Base-by-base conservation (phyloP, 306 rosid species). In the Acmispon strigosus region DNA sequence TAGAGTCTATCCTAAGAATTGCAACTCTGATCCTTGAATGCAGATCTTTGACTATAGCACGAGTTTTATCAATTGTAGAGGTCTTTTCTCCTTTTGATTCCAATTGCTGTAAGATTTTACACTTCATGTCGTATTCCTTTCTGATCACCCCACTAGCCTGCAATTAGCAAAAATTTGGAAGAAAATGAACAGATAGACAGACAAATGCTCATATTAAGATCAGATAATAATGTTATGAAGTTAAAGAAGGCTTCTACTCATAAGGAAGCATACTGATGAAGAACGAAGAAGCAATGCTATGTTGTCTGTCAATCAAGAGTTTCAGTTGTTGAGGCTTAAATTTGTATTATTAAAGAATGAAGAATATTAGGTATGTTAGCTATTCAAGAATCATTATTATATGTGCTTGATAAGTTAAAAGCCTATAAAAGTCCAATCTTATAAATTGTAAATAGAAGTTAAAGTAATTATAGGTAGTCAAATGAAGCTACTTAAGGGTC, bases 21-120 rank as follows among this genome's bases (percentile, higher is more conserved):
- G 92, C 92, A 62, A 93, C 87, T 78, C 86, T 81, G 53, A 93
- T 86, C 83, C 98, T 87, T 39, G 98, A 90, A 83, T 90, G 96
- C 42, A 93, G 88, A 83, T 93, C 98, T 88, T 90, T 93, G 74
- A 90, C 92, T 49, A 61, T 69, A 69, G 98, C 87, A 49, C 97
- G 94, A 14, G 89, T 88, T 81, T 81, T 93, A 70, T 93, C 97
- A 66, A 88, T 74, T 62, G 71, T 87, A 12, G 73, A 64, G 43
- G 56, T 49, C 74, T 83, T 70, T 41, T 81, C 90, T 62, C 81
- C 97, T 41, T 78, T 74, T 15, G 97, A 88, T 85, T 93, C 98
- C 65, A 82, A 82, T 50, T 88, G 84, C 70, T 86, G 82, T 53
- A 93, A 76, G 70, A 82, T 41, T 86, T 84, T 88, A 73, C 98